Conservation (phyloP, 805 yeast species). For the Candida oleophila region DNA sequence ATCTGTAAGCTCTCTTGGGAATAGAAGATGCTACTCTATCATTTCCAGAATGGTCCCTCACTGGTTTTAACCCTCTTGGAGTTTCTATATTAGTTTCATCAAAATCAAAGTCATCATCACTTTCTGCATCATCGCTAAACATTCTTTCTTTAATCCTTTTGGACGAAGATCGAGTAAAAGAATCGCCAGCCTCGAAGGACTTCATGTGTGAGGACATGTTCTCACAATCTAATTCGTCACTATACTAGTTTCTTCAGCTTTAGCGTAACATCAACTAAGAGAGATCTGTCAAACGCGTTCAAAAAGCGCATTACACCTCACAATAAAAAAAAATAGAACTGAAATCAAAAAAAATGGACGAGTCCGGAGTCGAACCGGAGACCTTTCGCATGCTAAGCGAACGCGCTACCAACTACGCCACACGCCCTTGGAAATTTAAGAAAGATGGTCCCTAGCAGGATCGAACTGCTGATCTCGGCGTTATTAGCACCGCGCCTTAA, state of each 20-base stretch:
- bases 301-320: neutral
- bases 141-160: neutral
- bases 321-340: neutral
- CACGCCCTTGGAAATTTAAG: slow-evolving; percentile 29
- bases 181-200: slow-evolving; percentile 7
- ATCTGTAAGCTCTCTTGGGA: neutral
- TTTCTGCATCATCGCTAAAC: slow-evolving; percentile 5
- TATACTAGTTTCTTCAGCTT: too few species aligned
- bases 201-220: slow-evolving; percentile 7
- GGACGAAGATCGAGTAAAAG: slow-evolving; percentile 1
- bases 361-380: slow-evolving; percentile 46
- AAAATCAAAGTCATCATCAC: slow-evolving; percentile 24
- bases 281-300: neutral
- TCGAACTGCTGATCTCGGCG: slow-evolving; percentile 81
- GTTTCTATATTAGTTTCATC: slow-evolving; percentile 31
- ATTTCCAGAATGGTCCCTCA: neutral
- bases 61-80: slow-evolving; percentile 14
- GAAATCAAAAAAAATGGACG: slow-evolving; percentile 33
- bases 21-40: neutral
- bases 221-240: neutral
- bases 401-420: slow-evolving; percentile 53
- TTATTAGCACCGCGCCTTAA: slow-evolving; percentile 54
- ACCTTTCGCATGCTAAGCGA: slow-evolving; percentile 49
- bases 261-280: too few species aligned
- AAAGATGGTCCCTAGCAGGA: slow-evolving; percentile 77